These are phyloP conservation scores for Exserohilum rostratum DNA, from an alignment of 2,329 filamentous ascomycete species.

Conservation along the genomic window DNA sequence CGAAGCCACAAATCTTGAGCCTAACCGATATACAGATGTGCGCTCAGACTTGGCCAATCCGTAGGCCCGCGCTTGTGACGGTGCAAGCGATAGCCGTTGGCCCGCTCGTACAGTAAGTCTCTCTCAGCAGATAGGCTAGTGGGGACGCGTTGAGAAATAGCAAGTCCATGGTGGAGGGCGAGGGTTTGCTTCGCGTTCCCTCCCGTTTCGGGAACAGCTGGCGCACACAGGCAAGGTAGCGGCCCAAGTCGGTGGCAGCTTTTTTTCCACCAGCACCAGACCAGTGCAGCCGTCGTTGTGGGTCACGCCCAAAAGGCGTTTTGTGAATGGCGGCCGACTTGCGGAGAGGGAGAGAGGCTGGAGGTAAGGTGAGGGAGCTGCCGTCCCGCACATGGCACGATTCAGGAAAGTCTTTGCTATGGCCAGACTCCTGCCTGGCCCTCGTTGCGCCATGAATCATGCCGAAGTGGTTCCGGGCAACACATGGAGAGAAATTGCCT, in stretches of 20 bases:
- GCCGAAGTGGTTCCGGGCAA: slow-evolving; percentile 7
- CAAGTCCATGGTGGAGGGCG: no score
- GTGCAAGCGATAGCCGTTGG: slow-evolving; percentile 15
- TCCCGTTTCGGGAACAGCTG: not conserved
- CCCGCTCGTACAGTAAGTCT: slow-evolving; percentile 3
- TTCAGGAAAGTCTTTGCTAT: slow-evolving; percentile 7
- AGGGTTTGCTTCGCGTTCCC: not conserved
- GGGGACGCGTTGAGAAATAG: slow-evolving; percentile 6
- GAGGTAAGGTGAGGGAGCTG: slow-evolving; percentile 12
- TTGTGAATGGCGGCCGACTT: not conserved
- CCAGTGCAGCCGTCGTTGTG: no score
- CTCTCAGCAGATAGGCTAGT: slow-evolving; percentile 1
- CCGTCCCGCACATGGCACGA: slow-evolving; percentile 16
- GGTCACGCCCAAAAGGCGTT: no score
- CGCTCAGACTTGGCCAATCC: slow-evolving; percentile 39
- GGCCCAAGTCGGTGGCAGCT: no score
- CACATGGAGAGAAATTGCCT: not conserved
- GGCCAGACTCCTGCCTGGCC: slow-evolving; percentile 4
- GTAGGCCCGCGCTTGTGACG: slow-evolving; percentile 2
- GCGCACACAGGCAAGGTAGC: no score
- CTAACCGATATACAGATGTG: slow-evolving; percentile 21
- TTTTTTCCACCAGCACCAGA: no score
- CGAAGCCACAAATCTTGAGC: slow-evolving; percentile 21
- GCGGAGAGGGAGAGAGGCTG: slow-evolving; percentile 7
- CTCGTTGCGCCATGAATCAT: not conserved